A percentile compares a stretch with the other conserved stretches of the same genome.
Evolutionary conservation across 257 asterid genomes (phyloP).

Genomic region (Nyctanthes arbortristis): DNA sequence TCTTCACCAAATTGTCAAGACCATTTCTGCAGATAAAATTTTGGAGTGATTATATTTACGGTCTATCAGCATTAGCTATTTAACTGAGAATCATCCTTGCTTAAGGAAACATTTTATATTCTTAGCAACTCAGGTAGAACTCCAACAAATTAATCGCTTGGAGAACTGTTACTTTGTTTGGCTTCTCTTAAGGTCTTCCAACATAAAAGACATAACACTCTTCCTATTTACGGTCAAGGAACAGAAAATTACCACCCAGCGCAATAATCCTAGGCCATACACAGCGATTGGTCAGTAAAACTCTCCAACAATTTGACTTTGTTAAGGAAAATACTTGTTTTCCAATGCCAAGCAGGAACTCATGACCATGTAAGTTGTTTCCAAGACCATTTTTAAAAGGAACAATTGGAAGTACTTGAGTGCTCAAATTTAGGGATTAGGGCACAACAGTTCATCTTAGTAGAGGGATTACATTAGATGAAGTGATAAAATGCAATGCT

Average conservation of each 20-base stretch:
- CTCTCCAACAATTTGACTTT: neutral
- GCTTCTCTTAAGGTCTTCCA: neutral
- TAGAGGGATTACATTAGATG: neutral
- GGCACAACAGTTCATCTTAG: neutral
- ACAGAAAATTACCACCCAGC: neutral
- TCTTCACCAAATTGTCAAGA: neutral
- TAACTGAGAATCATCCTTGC: neutral
- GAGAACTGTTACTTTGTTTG: neutral
- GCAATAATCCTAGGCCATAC: neutral
- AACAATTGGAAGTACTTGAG: neutral
- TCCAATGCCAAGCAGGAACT: neutral
- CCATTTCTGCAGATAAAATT: neutral
- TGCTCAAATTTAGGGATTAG: neutral
- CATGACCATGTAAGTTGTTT: neutral
- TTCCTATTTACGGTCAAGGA: neutral
- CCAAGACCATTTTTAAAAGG: neutral
- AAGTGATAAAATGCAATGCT: neutral
- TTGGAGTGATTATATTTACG: neutral
- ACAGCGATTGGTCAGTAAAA: neutral
- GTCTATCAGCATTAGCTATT: neutral
- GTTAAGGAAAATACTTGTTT: neutral
- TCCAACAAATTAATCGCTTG: neutral
- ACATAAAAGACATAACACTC: neutral
- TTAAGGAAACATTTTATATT: neutral
- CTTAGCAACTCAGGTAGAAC: neutral